Base-by-base conservation (phyloP, 2,329 filamentous ascomycete genomes). In the Magnaporthiopsis poae region DNA sequence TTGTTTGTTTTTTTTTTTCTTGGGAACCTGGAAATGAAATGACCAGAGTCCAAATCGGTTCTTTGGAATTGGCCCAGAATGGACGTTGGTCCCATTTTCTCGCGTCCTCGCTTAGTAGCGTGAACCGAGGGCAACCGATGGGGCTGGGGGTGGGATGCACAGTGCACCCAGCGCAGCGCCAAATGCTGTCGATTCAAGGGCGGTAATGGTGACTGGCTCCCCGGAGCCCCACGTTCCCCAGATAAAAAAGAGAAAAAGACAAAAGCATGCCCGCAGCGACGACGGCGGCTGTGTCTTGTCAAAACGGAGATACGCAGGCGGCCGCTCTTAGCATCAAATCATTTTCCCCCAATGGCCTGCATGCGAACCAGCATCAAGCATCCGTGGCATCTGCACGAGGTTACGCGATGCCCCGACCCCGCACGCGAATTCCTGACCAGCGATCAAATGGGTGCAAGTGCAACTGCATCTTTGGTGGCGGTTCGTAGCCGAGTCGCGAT, bases 101-200 rank as follows among this genome's bases (percentile, higher is more conserved):
- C 33, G 61, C 61, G 33, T 62, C 31, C 33, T 62, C 61, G 61
- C 61, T 62, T 62, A 62, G 61, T 39, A 62, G 61, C 33, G 61
- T 21, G 29, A 62, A 62, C 61, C 21, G 21, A 56, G 46, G 46
- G n/a, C n/a, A 25, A 9, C 46, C 46, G 60, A 61, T 9, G 27
- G 60, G 27, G 27, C 27, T 27, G 27, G 27, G 60, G 25, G 59
- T 29, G n/a, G n/a, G 21, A 61, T 31, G 60, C 15, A 31, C 29
- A 25, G n/a, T 61, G 59, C n/a, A 15, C 36, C 9, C 18, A 21
- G 31, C 27, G 46, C 46, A n/a, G 7, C 5, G 18, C 31, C 31
- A 36, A 36, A 13, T 60, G 59, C 59, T 46, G 39, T 46, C 39
- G 15, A 13, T 46, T 46, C 15, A 18, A 46, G 13, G 39, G 39